Evolutionary conservation across 331 rosid genomes (phyloP), one percentile per base, ranked within the genome.

Genomic region (Quercus lobata): DNA sequence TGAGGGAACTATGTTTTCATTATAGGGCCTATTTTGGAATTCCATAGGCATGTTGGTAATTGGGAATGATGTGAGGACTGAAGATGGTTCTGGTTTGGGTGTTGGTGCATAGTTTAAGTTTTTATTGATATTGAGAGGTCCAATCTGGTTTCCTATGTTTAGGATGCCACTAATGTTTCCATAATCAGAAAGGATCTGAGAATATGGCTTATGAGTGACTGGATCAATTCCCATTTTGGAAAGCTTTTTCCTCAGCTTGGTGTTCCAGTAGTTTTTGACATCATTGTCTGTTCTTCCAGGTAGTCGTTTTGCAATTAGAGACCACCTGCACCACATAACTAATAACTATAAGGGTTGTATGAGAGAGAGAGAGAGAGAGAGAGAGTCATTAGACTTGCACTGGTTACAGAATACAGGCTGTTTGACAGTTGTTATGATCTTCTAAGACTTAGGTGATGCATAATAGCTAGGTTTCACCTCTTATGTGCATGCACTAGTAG

Each of bases 221-320:
- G 96, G 98, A 76, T 95, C 99, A 71, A 95, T 95, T 74, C 98
- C 99, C 90, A 91, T 86, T 46, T 90, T 92, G 81, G 78, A 75
- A 21, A 95, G 99, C 91, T 90, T 95, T 88, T 92, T 95, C 74
- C 94, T 91, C 79, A 95, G 87, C 82, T 90, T 92, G 41, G 97
- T 95, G 87, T 95, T 95, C 99, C 99, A 95, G 78, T 93, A 91
- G 81, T 95, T 95, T 75, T 95, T 95, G 53, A 95, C 99, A 81
- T 95, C 98, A 56, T 95, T 95, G 83, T 95, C 97, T 54, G 99
- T 95, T 79, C 98, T 93, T 69, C 99, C 99, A 5, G 94, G 98
- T 4, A 95, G 83, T 46, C 82, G 83, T 78, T 62, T 89, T 25
- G 99, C 99, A 63, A 93, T 95, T 56, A 83, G 79, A 69, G 99